phyloP scores from a whole-genome alignment of 2,329 filamentous ascomycete species.

The Cyclaneusma minus region DNA sequence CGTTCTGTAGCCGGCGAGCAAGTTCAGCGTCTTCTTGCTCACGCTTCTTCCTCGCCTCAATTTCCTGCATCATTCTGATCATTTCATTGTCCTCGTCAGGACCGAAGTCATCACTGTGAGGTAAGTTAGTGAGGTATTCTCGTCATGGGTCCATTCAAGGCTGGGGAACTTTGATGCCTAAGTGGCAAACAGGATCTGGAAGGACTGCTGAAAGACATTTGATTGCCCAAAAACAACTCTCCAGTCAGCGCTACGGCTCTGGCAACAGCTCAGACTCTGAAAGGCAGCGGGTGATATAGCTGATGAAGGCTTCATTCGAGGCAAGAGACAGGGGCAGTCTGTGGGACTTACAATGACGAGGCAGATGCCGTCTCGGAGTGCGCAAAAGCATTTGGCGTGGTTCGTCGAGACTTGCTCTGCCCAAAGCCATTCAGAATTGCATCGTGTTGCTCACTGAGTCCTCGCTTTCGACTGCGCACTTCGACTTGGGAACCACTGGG shows the following conservation, averaged over 20 bases:
- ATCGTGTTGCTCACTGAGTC: slow-evolving; percentile 11
- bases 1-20: slow-evolving; percentile 14
- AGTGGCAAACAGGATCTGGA: slow-evolving; percentile 4
- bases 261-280: too few relatives aligned
- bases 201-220: neutral
- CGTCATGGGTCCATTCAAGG: slow-evolving; percentile 5
- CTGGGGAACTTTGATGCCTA: slow-evolving; percentile 1
- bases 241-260: neutral
- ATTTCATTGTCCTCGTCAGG: slow-evolving; percentile 10
- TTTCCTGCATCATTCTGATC: slow-evolving; percentile 21
- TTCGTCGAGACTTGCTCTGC: slow-evolving; percentile 15
- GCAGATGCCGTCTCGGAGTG: slow-evolving; percentile 9
- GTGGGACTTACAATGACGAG: slow-evolving; percentile 12
- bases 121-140: too few relatives aligned
- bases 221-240: neutral
- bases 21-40: slow-evolving; percentile 20
- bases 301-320: slow-evolving; percentile 9
- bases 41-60: slow-evolving; percentile 22
- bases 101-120: too few relatives aligned
- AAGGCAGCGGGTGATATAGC: slow-evolving; percentile 1
- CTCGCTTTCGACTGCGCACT: slow-evolving; percentile 15
- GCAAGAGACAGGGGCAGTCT: too few relatives aligned
- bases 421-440: neutral
- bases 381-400: slow-evolving; percentile 13
- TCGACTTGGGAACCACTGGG: slow-evolving; percentile 7